A percentile compares a stretch with the other conserved stretches of the same genome.
These are phyloP conservation scores for Tuber indicum DNA, from an alignment of 495 filamentous ascomycete species.

Conservation along the genomic window DNA sequence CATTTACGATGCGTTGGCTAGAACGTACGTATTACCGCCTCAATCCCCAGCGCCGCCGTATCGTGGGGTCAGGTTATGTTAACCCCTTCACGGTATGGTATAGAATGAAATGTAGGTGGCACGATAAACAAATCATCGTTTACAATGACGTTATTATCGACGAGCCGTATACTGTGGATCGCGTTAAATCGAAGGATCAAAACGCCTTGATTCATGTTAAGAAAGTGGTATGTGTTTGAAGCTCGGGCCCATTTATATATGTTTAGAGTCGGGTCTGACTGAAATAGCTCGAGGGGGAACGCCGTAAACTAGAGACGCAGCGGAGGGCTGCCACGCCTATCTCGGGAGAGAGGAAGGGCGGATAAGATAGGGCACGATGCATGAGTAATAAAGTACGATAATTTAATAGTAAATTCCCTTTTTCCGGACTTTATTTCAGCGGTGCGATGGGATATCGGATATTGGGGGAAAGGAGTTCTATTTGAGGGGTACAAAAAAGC, in stretches of 20 bases:
- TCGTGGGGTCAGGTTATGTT: neutral
- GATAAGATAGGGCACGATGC: constrained; percentile 12
- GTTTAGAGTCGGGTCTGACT: neutral
- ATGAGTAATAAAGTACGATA: constrained; percentile 5
- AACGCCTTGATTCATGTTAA: constrained; percentile 54
- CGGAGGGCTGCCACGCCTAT: constrained; percentile 33
- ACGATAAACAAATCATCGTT: constrained; percentile 57
- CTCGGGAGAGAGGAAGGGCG: constrained; percentile 37
- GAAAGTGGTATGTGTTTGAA: constrained; percentile 54
- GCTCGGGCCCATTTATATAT: neutral
- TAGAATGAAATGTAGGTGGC: constrained; percentile 58
- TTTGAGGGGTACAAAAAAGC: constrained; percentile 3
- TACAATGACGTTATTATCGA: constrained; percentile 59
- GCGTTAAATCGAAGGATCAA: constrained; percentile 51
- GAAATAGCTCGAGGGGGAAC: constrained; percentile 39
- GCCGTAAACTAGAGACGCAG: constrained; percentile 37
- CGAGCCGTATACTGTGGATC: constrained; percentile 56
- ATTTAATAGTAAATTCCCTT: constrained; percentile 1
- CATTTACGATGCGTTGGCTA: constrained; percentile 59
- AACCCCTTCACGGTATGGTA: neutral
- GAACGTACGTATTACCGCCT: constrained; percentile 43
- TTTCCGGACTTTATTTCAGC: neutral
- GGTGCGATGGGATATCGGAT: neutral
- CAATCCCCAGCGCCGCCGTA: neutral
- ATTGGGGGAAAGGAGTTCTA: neutral